Evolutionary conservation across 495 filamentous ascomycete genomes (phyloP).

Genomic region (Talaromyces nanjingensis): DNA sequence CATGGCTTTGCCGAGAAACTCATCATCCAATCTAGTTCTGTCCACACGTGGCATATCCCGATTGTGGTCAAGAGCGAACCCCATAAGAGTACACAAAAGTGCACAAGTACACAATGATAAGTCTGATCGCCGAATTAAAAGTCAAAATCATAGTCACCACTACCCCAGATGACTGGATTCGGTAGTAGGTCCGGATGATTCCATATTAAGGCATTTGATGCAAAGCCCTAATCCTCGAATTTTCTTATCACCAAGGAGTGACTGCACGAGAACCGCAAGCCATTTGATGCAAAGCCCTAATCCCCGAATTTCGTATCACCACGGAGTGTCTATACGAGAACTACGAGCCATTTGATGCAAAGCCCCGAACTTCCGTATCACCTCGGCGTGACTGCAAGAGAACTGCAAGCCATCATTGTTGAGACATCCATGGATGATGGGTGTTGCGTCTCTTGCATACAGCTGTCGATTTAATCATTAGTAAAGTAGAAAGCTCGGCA

Average conservation of each 20-base stretch:
- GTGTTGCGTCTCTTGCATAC: neutral
- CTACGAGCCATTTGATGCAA: neutral
- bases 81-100: neutral
- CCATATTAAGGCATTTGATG: neutral
- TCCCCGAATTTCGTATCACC: neutral
- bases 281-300: neutral
- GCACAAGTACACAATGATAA: neutral
- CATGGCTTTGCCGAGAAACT: neutral
- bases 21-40: neutral
- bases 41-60: neutral
- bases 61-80: neutral
- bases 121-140: neutral
- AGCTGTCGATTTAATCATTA: neutral
- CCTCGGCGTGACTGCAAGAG: neutral
- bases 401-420: neutral
- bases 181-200: neutral
- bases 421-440: neutral
- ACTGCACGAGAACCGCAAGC: too few species aligned
- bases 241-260: neutral
- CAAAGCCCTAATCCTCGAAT: neutral
- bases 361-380: neutral
- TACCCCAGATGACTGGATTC: neutral
- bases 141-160: neutral
- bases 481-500: neutral
- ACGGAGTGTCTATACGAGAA: neutral